These are phyloP conservation scores for Apiotrichum akiyoshidainum DNA, from an alignment of 1,284 basidiomycete species.

Conservation along the genomic window DNA sequence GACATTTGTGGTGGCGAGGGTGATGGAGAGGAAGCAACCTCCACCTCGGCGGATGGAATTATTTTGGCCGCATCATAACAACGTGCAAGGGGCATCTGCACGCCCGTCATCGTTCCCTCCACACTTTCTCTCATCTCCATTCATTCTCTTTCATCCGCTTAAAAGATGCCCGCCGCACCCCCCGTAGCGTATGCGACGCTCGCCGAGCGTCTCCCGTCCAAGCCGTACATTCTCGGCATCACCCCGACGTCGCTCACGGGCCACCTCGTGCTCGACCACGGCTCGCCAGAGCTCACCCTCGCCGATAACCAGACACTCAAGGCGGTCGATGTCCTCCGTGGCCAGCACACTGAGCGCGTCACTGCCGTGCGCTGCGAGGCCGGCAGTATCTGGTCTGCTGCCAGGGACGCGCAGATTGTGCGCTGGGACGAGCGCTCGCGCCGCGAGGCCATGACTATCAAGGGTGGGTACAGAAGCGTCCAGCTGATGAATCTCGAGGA, in stretches of 20 bases:
- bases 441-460: conserved; percentile 35
- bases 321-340: conserved; percentile 35
- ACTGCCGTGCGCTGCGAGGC: conserved; percentile 31
- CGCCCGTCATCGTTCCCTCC: background rate
- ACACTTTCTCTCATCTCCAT: background rate
- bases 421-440: conserved; percentile 48
- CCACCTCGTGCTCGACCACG: conserved; percentile 47
- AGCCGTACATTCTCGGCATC: conserved; percentile 47
- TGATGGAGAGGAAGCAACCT: background rate
- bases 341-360: conserved; percentile 37
- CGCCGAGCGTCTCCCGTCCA: conserved; percentile 27
- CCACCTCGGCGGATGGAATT: background rate
- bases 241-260: conserved; percentile 38
- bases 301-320: conserved; percentile 47
- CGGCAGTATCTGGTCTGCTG: conserved; percentile 41
- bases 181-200: conserved; percentile 44
- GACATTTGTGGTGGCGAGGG: conserved; percentile 26
- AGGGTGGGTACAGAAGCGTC: conserved; percentile 31
- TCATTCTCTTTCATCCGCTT: background rate
- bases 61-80: background rate
- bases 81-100: too few species aligned
- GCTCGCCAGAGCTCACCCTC: conserved; percentile 34
- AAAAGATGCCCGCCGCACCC: conserved; percentile 37
- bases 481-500: too few species aligned
- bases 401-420: conserved; percentile 44